Percentiles rank a stretch among this genome's conserved stretches.
phyloP scores from a whole-genome alignment of 768 basidiomycete genomes.

The Rhodosporidiobolus sp. region DNA sequence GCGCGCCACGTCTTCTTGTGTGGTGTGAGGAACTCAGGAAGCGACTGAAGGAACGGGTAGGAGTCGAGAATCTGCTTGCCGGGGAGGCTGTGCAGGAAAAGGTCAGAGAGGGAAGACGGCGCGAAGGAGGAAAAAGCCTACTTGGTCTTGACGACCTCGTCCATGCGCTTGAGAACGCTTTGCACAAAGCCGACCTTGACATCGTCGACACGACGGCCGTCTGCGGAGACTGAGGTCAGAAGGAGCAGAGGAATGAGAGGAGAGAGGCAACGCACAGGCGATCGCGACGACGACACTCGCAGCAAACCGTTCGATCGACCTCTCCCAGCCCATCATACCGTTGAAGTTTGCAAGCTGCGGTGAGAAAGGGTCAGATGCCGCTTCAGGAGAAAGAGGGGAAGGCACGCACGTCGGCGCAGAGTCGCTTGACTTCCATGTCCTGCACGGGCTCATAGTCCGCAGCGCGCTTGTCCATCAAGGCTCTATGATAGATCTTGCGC shows the following conservation, averaged over 20 bases:
- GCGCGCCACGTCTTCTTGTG: slow-evolving; percentile 14
- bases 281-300: slow-evolving; percentile 12
- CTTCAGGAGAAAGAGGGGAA: no score
- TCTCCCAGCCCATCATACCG: slow-evolving; percentile 14
- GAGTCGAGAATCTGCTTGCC: slow-evolving; percentile 16
- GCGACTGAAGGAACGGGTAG: slow-evolving; percentile 10
- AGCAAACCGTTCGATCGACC: slow-evolving; percentile 19
- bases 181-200: slow-evolving; percentile 16
- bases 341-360: neutral
- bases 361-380: no score
- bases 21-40: slow-evolving; percentile 19
- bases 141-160: slow-evolving; percentile 7
- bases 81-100: slow-evolving; percentile 8
- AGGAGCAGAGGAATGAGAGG: no score
- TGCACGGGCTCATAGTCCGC: slow-evolving; percentile 19
- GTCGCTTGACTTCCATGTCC: slow-evolving; percentile 27
- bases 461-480: slow-evolving; percentile 18
- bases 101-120: no score
- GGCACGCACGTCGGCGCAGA: slow-evolving; percentile 2
- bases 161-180: slow-evolving; percentile 17
- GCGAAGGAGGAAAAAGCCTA: neutral
- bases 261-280: neutral
- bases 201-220: slow-evolving; percentile 16
- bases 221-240: neutral
- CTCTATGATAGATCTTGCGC: slow-evolving; percentile 14